A percentile compares a stretch with the other conserved stretches of the same genome.
Conservation (phyloP, 2,329 filamentous ascomycete genomes). For the Alternaria dauci region DNA sequence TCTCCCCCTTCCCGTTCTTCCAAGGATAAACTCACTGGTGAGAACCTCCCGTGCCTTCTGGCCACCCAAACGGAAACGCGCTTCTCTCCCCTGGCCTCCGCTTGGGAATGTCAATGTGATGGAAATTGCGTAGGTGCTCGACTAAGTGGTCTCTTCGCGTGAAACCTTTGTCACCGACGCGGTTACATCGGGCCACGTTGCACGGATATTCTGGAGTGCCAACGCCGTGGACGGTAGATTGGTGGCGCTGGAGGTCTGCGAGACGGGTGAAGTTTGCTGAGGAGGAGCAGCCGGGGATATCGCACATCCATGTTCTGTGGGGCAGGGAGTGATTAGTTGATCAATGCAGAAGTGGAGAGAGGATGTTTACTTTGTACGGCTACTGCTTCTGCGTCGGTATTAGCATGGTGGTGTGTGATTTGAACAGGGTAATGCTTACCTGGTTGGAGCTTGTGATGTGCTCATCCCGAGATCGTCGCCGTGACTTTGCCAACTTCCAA, state of each 20-base stretch:
- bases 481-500: constrained; percentile 22
- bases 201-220: constrained; percentile 45
- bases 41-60: constrained; percentile 12
- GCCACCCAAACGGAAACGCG: constrained; percentile 41
- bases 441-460: constrained; percentile 17
- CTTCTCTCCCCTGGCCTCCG: constrained; percentile 43
- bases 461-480: constrained; percentile 3
- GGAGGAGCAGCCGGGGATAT: constrained; percentile 40
- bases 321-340: constrained; percentile 6
- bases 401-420: neutral
- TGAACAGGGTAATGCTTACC: constrained; percentile 6
- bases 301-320: constrained; percentile 45
- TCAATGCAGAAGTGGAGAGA: neutral
- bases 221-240: constrained; percentile 45
- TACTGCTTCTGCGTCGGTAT: constrained; percentile 21
- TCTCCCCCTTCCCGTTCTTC: neutral
- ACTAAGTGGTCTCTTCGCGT: constrained; percentile 65
- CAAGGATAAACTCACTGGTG: constrained; percentile 4
- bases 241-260: constrained; percentile 49
- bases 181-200: constrained; percentile 40
- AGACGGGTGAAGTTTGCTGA: constrained; percentile 47
- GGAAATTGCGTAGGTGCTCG: constrained; percentile 66
- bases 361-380: constrained; percentile 28
- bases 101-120: constrained; percentile 59
- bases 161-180: constrained; percentile 57